These are phyloP conservation scores for Microcos paniculata DNA, from an alignment of 345 rosid genomes.

Conservation along the genomic window DNA sequence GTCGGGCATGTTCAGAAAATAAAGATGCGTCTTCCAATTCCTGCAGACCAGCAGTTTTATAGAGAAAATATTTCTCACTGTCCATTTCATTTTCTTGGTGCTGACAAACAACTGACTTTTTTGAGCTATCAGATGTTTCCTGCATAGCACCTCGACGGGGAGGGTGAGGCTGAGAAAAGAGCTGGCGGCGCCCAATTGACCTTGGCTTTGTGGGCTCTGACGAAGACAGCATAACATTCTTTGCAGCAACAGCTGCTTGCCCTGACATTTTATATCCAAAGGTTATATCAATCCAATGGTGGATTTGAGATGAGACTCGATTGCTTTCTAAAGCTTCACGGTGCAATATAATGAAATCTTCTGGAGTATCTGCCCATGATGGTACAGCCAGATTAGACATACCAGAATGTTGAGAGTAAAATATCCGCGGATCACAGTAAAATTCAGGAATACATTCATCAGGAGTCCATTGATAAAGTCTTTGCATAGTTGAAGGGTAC, in stretches of 20 bases:
- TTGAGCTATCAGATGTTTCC: constrained; percentile 27
- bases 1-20: constrained; percentile 68
- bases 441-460: constrained; percentile 98
- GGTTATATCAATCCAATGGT: constrained; percentile 88
- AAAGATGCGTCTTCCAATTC: constrained; percentile 72
- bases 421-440: constrained; percentile 75
- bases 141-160: constrained; percentile 41
- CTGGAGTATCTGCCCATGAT: constrained; percentile 74
- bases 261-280: constrained; percentile 96
- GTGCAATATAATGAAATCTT: constrained; percentile 83
- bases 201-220: constrained; percentile 64
- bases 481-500: constrained; percentile 91
- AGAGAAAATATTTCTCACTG: constrained; percentile 41
- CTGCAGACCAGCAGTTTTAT: constrained; percentile 51
- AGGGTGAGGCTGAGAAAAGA: constrained; percentile 77
- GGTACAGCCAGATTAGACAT: constrained; percentile 95
- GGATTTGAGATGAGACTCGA: constrained; percentile 66
- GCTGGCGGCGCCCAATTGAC: constrained; percentile 87
- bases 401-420: constrained; percentile 68
- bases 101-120: constrained; percentile 31
- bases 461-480: constrained; percentile 98
- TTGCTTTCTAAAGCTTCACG: constrained; percentile 84
- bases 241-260: constrained; percentile 79
- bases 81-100: constrained; percentile 40
- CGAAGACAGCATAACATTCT: constrained; percentile 91